A percentile compares a stretch with the other conserved stretches of the same genome.
phyloP scores from a whole-genome alignment of 257 asterid species.

The Solanum lycopersicoides region DNA sequence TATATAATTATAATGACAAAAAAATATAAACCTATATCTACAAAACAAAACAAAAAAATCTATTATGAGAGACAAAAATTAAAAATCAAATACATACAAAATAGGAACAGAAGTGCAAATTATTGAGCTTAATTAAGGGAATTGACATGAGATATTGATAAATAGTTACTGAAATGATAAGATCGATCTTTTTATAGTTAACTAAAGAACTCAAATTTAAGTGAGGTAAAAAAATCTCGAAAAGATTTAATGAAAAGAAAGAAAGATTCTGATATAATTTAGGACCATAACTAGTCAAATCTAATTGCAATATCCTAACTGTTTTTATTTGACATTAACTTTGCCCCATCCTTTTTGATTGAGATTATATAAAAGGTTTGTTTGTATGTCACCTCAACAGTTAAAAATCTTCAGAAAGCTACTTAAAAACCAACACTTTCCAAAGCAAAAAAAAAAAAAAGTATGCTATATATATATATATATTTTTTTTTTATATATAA shows the following conservation, averaged over 20 bases:
- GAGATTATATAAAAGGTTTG: background rate
- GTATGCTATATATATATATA: background rate
- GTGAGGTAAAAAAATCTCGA: background rate
- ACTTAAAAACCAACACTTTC: background rate
- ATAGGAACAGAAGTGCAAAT: background rate
- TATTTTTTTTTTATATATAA: background rate
- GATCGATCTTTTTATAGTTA: too few relatives aligned
- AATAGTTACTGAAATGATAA: background rate
- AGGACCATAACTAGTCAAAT: background rate
- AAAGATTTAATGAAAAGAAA: background rate
- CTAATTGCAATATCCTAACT: background rate
- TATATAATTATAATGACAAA: background rate
- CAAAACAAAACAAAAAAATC: background rate
- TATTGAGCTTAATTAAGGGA: background rate
- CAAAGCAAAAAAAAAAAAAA: background rate
- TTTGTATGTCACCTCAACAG: background rate
- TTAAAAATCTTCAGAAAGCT: background rate
- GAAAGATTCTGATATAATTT: background rate
- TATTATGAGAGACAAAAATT: background rate
- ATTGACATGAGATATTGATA: background rate
- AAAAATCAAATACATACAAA: background rate
- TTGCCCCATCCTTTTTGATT: background rate
- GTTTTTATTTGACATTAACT: background rate
- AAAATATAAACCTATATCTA: background rate
- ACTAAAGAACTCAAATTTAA: too few relatives aligned